Percentiles rank a stretch among this genome's conserved stretches.
Conservation (phyloP, 352 stramenopile genomes). For the Aphanomyces stellatus region DNA sequence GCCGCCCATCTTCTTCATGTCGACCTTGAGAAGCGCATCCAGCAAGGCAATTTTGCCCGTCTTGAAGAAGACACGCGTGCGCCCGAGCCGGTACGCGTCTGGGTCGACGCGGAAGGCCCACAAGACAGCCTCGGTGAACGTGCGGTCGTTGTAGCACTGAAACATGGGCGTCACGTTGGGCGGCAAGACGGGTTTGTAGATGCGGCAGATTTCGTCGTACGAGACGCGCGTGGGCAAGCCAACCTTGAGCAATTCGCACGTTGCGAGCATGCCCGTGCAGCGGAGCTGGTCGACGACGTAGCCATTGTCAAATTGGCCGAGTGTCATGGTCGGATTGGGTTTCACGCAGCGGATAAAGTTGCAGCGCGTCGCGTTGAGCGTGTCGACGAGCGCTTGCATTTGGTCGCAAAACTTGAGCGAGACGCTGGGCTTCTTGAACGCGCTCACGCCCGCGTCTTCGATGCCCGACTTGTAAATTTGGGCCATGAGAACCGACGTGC, state of each 20-base stretch:
- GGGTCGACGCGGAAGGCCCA: slow-evolving; percentile 85
- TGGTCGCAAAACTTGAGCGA: slow-evolving; percentile 82
- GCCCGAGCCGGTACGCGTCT: slow-evolving; percentile 79
- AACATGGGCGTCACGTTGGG: slow-evolving; percentile 74
- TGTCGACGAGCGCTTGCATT: slow-evolving; percentile 81
- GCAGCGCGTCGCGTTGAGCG: slow-evolving; percentile 72
- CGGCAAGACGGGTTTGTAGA: slow-evolving; percentile 75
- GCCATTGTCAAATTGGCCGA: slow-evolving; percentile 77
- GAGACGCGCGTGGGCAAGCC: slow-evolving; percentile 82
- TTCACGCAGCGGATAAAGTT: slow-evolving; percentile 90
- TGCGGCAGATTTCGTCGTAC: slow-evolving; percentile 85
- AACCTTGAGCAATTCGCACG: slow-evolving; percentile 87
- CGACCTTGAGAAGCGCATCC: slow-evolving; percentile 78
- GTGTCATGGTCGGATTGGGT: slow-evolving; percentile 77
- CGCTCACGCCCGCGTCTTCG: slow-evolving; percentile 28
- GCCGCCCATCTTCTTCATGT: slow-evolving; percentile 85
- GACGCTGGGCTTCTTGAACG: slow-evolving; percentile 44
- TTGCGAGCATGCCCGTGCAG: slow-evolving; percentile 84
- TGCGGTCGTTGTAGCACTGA: slow-evolving; percentile 68
- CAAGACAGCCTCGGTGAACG: slow-evolving; percentile 82
- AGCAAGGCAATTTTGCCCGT: slow-evolving; percentile 85
- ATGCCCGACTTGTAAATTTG: slow-evolving; percentile 74
- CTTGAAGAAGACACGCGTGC: slow-evolving; percentile 89
- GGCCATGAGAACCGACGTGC: slow-evolving; percentile 63
- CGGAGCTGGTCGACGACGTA: slow-evolving; percentile 87